Conservation (phyloP, 2,329 filamentous ascomycete species). For the Colletotrichum eleusines region DNA sequence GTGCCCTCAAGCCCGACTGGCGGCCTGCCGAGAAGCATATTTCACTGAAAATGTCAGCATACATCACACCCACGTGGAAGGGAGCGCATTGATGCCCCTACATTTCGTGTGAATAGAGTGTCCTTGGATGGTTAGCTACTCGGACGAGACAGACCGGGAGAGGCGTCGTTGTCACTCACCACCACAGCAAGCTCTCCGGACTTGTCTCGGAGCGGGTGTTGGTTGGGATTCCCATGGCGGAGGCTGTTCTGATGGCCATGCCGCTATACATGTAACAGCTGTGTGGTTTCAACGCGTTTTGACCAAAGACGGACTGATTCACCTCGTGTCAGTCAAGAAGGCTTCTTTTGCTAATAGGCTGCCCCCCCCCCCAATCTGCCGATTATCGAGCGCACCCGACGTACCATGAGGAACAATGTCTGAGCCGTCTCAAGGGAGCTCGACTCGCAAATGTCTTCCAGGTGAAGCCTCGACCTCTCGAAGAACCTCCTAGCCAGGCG, state of each 20-base stretch:
- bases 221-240: constrained; percentile 50
- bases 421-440: constrained; percentile 42
- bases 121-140: constrained; percentile 25
- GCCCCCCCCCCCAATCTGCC: too few species aligned
- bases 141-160: too few species aligned
- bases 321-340: not conserved
- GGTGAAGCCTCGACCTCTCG: constrained; percentile 35
- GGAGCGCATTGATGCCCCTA: too few species aligned
- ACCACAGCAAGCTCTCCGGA: constrained; percentile 41
- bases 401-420: constrained; percentile 42
- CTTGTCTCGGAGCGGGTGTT: constrained; percentile 35
- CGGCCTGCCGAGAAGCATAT: constrained; percentile 39
- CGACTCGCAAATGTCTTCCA: constrained; percentile 43
- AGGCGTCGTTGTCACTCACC: constrained; percentile 12
- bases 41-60: constrained; percentile 28
- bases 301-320: constrained; percentile 47
- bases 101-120: constrained; percentile 43
- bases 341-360: too few species aligned
- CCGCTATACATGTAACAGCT: constrained; percentile 52
- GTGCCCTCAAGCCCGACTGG: constrained; percentile 27
- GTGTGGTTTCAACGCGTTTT: constrained; percentile 51
- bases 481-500: constrained; percentile 40
- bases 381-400: not conserved
- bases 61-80: too few species aligned
- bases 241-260: constrained; percentile 50